Evolutionary conservation across 2,329 filamentous ascomycete genomes (phyloP).

Genomic region (Claviceps fusiformis): DNA sequence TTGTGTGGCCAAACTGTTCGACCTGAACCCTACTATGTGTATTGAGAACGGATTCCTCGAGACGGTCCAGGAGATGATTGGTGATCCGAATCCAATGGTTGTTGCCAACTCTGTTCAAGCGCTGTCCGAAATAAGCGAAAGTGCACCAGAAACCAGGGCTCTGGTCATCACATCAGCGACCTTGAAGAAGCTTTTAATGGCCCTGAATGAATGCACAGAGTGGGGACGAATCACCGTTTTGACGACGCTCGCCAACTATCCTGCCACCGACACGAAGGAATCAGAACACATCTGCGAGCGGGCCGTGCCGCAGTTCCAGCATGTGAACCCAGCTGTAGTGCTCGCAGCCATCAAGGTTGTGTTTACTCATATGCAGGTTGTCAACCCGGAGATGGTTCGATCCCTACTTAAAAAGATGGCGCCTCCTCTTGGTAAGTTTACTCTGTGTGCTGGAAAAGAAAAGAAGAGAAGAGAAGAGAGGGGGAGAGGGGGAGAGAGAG

Average conservation of each 20-base stretch:
- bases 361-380: slow-evolving; percentile 84
- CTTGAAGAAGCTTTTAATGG: slow-evolving; percentile 91
- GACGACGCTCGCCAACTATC: slow-evolving; percentile 79
- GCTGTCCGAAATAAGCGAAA: slow-evolving; percentile 78
- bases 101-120: slow-evolving; percentile 96
- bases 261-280: slow-evolving; percentile 78
- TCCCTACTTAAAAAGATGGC: slow-evolving; percentile 98
- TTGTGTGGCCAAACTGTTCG: slow-evolving; percentile 95
- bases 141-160: slow-evolving; percentile 79
- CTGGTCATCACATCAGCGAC: slow-evolving; percentile 69
- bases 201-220: slow-evolving; percentile 94
- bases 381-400: slow-evolving; percentile 64
- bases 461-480: background rate
- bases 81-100: slow-evolving; percentile 97
- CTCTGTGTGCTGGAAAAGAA: background rate
- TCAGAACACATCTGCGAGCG: slow-evolving; percentile 96
- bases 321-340: slow-evolving; percentile 94
- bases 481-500: too few species aligned
- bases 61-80: slow-evolving; percentile 86
- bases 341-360: slow-evolving; percentile 96
- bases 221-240: slow-evolving; percentile 95
- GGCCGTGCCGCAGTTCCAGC: slow-evolving; percentile 92
- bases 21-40: slow-evolving; percentile 83
- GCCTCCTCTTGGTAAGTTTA: slow-evolving; percentile 65
- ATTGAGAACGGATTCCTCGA: slow-evolving; percentile 95